Evolutionary conservation across 768 basidiomycete genomes (phyloP), one percentile per base, ranked within the genome.

Genomic region (Mycena olivaceomarginata): DNA sequence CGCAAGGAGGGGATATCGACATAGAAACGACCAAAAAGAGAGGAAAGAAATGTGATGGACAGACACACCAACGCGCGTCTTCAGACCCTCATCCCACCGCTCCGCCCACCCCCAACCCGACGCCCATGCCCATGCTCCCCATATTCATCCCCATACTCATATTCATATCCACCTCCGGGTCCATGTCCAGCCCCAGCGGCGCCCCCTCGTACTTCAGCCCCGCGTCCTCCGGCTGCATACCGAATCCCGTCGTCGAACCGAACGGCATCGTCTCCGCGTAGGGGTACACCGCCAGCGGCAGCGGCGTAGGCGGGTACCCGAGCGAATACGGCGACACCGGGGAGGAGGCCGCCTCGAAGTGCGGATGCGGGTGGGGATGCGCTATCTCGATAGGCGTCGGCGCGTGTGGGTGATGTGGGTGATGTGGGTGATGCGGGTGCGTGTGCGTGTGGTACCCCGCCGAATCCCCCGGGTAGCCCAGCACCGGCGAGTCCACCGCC

Each of bases 81-180:
- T 31, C 31, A 31, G 31, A 31, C 31, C 31, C 31, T 31, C 31
- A 77, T 77, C 76, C 76, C 76, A 60, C 75, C 60, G 75, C 71
- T 53, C 76, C 76, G 59, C 71, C 66, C 76, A 77, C 70, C 53
- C 70, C 71, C 76, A 77, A 69, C 66, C 76, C 76, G 76, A 77
- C 70, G 67, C 57, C 57, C 65, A 53, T 48, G 74, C 40, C 51
- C 75, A 77, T 69, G 60, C 16, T 69, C 73, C 37, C 72, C 75
- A 53, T 76, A 45, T 25, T 76, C 74, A 64, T 70, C 68, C 53
- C 72, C 72, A 67, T 66, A 67, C 40, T 20, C 45, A 69, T 59
- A 39, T 64, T 68, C 77, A 74, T 67, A 56, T 77, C 68, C 77
- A 31, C 68, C 67, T 77, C 77, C 72, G 46, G 57, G 45, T 48